Evolutionary conservation across 345 rosid species (phyloP), one percentile per base, ranked within the genome.

Genomic region (Mangifera indica): DNA sequence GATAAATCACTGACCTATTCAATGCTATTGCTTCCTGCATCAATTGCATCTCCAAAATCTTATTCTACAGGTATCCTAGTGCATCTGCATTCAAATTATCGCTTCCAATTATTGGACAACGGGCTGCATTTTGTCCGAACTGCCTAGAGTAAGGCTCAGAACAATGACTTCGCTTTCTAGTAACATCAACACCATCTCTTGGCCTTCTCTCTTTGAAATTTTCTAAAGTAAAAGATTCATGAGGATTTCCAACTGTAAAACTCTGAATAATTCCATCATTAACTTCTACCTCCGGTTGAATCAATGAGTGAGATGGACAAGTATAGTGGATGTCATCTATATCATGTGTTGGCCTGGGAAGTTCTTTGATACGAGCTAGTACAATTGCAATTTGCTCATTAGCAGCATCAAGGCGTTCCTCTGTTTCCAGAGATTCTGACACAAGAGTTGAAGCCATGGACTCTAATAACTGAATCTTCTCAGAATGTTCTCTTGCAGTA

Each of bases 371-470:
- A 4, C 73, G 86, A 32, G 83, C 72, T 44, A 84, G 45, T 14
- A 81, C 78, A 77, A 78, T 69, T 1, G 82, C 66, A 34, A 82
- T 84, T 69, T 84, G 86, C 62, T 83, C 82, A 46, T 87, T 86
- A 44, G 89, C 93, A 60, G 76, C 84, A 68, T 83, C 84, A 57
- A 86, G 78, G 44, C 87, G 83, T 66, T 85, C 89, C 59, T 85
- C 87, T 29, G 87, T 83, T 71, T 81, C 87, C 10, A 74, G 67
- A 4, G 89, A 79, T 73, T 86, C 90, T 3, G 86, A 57, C 29
- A 86, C 44, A 6, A 86, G 80, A 21, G 82, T 60, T 34, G 84
- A 78, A 73, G 77, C 83, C 85, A 88, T 78, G 59, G 90, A 86
- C 62, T 86, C 83, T 45, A 88, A 48, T 12, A 80, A 64, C 24